Conservation (phyloP, 2,329 filamentous ascomycete genomes). For the Aspergillus sp. region DNA sequence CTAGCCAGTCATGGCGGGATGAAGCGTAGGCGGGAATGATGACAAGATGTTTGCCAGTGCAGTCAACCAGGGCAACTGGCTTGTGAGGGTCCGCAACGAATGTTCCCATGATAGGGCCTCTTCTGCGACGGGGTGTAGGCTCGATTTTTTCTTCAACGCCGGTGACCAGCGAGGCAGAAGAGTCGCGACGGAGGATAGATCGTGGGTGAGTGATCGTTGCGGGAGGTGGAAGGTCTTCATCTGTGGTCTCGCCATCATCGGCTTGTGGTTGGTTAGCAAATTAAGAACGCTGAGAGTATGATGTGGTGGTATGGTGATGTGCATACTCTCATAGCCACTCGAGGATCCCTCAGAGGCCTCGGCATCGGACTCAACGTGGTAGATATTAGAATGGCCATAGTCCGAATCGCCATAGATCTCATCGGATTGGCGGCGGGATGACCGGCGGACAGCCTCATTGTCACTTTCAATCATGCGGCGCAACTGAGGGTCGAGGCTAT, state of each 20-base stretch:
- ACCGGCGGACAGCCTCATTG: constrained; percentile 39
- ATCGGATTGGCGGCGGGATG: constrained; percentile 40
- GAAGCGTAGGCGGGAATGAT: constrained; percentile 54
- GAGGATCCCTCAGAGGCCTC: constrained; percentile 43
- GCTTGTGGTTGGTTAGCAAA: constrained; percentile 56
- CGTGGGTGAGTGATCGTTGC: constrained; percentile 53
- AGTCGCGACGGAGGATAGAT: constrained; percentile 56
- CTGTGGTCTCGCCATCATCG: constrained; percentile 65
- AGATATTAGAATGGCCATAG: constrained; percentile 47
- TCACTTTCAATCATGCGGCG: constrained; percentile 75
- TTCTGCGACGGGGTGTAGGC: constrained; percentile 43
- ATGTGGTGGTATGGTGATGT: constrained; percentile 19
- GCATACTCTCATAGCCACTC: constrained; percentile 65
- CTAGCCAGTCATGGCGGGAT: constrained; percentile 51
- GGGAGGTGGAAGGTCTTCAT: constrained; percentile 59
- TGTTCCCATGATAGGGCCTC: constrained; percentile 53
- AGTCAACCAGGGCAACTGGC: constrained; percentile 53
- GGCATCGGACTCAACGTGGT: constrained; percentile 52
- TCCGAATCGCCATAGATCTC: constrained; percentile 46
- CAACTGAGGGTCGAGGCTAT: constrained; percentile 71
- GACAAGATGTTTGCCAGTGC: constrained; percentile 53
- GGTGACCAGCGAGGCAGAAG: constrained; percentile 50
- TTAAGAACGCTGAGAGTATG: constrained; percentile 28
- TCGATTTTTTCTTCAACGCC: constrained; percentile 43
- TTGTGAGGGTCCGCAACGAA: constrained; percentile 54